Base-by-base conservation (phyloP, 2,329 filamentous ascomycete genomes). In the Pleoardoris graminearum region DNA sequence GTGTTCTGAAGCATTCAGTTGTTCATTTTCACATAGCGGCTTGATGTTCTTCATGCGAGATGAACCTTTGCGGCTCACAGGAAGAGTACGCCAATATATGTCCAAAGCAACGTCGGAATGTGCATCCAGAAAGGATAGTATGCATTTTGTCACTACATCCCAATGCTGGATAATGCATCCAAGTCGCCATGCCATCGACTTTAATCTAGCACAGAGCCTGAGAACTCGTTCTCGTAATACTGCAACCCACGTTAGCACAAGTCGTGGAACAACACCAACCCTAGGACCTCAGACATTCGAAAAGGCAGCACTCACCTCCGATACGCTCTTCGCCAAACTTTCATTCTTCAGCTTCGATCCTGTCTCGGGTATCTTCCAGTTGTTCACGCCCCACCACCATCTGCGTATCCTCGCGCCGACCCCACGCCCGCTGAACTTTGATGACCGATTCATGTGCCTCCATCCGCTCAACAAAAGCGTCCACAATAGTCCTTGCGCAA, bases 381-480 rank as follows among this genome's bases (percentile, higher is more conserved):
- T 91, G 69, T 97, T 97, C 16, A 96, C 89, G 19, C 83, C 84
- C 78, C 91, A 97, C 93, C 94, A 99, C 94, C 93, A 97, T 60
- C 91, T 81, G 63, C 94, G 82, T 43, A 94, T 77, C 61, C 83
- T 84, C 6, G 89, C 90, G 19, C 94, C 94, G 14, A 89, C 77
- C 22, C 85, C 86, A 62, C 84, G 85, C 7, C 94, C 94, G 57
- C 85, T 86, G 60, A 96, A 81, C 67, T 86, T 85, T 12, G 90
- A 87, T 53, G 82, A 88, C 54, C 83, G 82, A 74, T 97, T 97
- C 89, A 89, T 96, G 71, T 89, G 83, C 67, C 91, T 86, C 93
- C 93, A 97, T 50, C 93, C 94, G 60, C 85, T 85, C 48, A 96
- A 82, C 12, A 87, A 82, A 33, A 97, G 80, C 54, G 92, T 94